Base-by-base conservation (phyloP, 768 basidiomycete genomes). In the Lanmaoa pseudosensibilis region DNA sequence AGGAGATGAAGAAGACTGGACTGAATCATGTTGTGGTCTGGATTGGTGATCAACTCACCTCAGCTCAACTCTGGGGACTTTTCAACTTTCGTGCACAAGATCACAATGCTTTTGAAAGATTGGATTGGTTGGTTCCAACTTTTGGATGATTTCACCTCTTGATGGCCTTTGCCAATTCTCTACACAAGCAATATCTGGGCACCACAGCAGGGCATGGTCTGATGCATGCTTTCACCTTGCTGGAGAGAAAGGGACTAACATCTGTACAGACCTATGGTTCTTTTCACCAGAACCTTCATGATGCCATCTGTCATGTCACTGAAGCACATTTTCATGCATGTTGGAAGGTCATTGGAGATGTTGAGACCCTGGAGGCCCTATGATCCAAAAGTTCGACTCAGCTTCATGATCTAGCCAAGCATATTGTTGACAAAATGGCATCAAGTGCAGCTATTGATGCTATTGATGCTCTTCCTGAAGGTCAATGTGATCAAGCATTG, bases 281-380 rank as follows among this genome's bases (percentile, higher is more conserved):
- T 5, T 71, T 68, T 46, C 50, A 67, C 36, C 68, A 71, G 33
- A 27, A 56, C 1, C 46, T 60, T 11, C 61, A 74, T 16, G 77
- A 79, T 39, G 69, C 69, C 0, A 47, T 80, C 1, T 59, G 66
- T 23, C 70, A 75, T 50, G 61, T 78, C 16, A 63, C 68, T 0
- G 74, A 76, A 39, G 78, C 75, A 0, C 75, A 75, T 45, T 57
- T 80, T 3, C 70, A 63, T 4, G 70, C 62, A 15, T 57, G 67
- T 25, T 79, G 76, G 75, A 34, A 65, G 6, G 27, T 53, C 2
- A 56, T 75, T 21, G 66, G 56, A 0, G 34, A 60, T 2, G 72
- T 71, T 1, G 50, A 66, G 11, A 50, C 38, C 2, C 46, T 78
- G 0, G 25, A 45, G 2, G 69, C 75, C 0, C 66, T 80, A 4